Percentiles rank a stretch among this genome's conserved stretches.
These are phyloP conservation scores for Plasmodium vinckei DNA, from an alignment of 169 alveolate species.

Conservation along the genomic window DNA sequence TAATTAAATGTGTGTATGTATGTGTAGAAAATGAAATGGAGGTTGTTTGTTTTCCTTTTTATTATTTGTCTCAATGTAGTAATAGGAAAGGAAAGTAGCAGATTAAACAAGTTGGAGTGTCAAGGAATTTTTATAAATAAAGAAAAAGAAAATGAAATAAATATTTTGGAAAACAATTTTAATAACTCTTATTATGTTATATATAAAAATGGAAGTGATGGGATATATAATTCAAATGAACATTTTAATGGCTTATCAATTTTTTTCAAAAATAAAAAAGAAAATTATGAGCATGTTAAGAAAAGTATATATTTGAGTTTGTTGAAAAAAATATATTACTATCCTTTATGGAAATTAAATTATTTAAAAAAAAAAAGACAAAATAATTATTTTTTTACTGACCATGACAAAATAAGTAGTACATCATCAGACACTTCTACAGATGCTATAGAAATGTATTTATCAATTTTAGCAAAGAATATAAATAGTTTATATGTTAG, in stretches of 20 bases:
- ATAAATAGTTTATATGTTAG: not conserved
- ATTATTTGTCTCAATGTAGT: not conserved
- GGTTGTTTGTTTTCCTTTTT: not conserved
- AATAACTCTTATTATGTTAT: constrained; percentile 7
- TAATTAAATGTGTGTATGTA: too few species aligned
- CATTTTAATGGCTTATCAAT: constrained; percentile 47
- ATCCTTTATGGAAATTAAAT: too few species aligned
- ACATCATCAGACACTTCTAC: too few species aligned
- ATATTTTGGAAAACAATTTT: not conserved
- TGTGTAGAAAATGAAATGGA: not conserved
- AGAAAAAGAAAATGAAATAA: not conserved
- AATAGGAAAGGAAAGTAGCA: not conserved
- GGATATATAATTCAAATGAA: constrained; percentile 34
- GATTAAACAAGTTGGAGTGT: constrained; percentile 20
- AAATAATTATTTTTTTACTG: too few species aligned
- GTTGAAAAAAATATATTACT: constrained; percentile 6
- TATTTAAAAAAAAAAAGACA: too few species aligned
- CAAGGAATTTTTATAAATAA: constrained; percentile 36
- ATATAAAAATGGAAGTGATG: constrained; percentile 18
- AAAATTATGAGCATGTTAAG: constrained; percentile 10
- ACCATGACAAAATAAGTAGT: not conserved
- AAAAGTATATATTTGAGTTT: not conserved
- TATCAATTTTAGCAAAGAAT: not conserved
- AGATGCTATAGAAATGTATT: too few species aligned
- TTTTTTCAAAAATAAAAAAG: constrained; percentile 13